Conservation (phyloP, 352 stramenopile genomes). For the Plasmopara muralis region DNA sequence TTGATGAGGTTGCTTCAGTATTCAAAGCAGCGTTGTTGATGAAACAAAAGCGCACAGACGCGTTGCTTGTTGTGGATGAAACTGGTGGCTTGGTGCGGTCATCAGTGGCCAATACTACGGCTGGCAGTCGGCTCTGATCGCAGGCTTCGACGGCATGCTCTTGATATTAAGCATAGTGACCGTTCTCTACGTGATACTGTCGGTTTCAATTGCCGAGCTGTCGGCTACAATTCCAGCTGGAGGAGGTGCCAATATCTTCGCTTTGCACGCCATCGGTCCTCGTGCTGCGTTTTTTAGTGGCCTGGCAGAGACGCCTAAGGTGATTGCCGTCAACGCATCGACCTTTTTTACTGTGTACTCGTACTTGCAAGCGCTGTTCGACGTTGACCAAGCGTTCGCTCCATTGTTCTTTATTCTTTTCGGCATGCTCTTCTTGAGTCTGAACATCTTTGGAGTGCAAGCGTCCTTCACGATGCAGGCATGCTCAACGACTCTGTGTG, state of each 20-base stretch:
- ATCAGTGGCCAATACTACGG: conserved; percentile 69
- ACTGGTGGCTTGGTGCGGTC: conserved; percentile 38
- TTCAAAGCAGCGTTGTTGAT: conserved; percentile 87
- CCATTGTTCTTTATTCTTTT: conserved; percentile 54
- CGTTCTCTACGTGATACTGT: conserved; percentile 60
- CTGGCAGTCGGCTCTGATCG: conserved; percentile 58
- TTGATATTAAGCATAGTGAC: conserved; percentile 58
- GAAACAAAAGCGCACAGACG: conserved; percentile 89
- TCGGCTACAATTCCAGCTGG: conserved; percentile 52
- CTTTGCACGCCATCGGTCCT: conserved; percentile 49
- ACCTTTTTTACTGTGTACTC: conserved; percentile 46
- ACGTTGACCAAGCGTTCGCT: conserved; percentile 30
- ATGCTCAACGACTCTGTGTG: conserved; percentile 45
- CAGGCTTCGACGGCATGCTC: conserved; percentile 57
- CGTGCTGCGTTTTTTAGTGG: conserved; percentile 39
- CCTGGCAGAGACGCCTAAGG: conserved; percentile 62
- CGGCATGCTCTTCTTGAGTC: conserved; percentile 41
- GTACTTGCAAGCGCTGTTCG: conserved; percentile 30
- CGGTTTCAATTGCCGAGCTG: conserved; percentile 72
- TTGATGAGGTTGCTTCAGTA: conserved; percentile 72
- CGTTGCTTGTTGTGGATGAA: conserved; percentile 88
- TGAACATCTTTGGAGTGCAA: conserved; percentile 60
- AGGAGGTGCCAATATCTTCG: conserved; percentile 66
- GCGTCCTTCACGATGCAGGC: conserved; percentile 61
- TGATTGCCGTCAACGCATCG: conserved; percentile 44